A percentile compares a stretch with the other conserved stretches of the same genome.
Conservation (phyloP, 805 yeast species). For the Grigorovia jiainica region DNA sequence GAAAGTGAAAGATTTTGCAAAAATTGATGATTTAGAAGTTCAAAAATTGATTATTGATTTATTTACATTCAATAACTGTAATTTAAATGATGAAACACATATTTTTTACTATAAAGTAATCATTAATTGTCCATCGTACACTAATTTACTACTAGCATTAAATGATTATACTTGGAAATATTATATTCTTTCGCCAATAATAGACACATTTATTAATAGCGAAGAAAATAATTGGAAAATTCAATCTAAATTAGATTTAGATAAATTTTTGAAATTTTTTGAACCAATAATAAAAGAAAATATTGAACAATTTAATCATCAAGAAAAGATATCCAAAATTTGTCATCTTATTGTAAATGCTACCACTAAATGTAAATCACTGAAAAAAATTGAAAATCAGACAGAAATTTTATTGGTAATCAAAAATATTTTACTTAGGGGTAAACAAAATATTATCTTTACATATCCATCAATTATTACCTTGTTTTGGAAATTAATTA, state of each 20-base stretch:
- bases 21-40: constrained; percentile 8
- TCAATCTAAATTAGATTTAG: constrained; percentile 16
- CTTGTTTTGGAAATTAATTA: constrained; percentile 48
- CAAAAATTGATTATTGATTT: constrained; percentile 15
- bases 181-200: neutral
- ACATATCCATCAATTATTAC: constrained; percentile 73
- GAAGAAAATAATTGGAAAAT: constrained; percentile 5
- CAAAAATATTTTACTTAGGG: constrained; percentile 25
- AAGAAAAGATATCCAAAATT: constrained; percentile 59
- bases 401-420: constrained; percentile 33
- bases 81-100: neutral
- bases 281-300: constrained; percentile 14
- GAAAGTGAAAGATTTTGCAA: constrained; percentile 31
- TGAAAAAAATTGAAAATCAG: constrained; percentile 13
- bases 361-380: neutral
- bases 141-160: constrained; percentile 10
- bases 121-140: constrained; percentile 17
- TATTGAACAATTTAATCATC: constrained; percentile 20
- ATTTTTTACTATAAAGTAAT: constrained; percentile 14
- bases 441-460: constrained; percentile 45
- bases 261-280: constrained; percentile 13
- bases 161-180: neutral
- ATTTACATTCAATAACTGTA: constrained; percentile 9
- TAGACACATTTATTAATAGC: neutral
- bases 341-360: constrained; percentile 49